A percentile compares a stretch with the other conserved stretches of the same genome.
These are phyloP conservation scores for Colletotrichum sp. DNA, from an alignment of 2,329 filamentous ascomycete species.

Conservation along the genomic window DNA sequence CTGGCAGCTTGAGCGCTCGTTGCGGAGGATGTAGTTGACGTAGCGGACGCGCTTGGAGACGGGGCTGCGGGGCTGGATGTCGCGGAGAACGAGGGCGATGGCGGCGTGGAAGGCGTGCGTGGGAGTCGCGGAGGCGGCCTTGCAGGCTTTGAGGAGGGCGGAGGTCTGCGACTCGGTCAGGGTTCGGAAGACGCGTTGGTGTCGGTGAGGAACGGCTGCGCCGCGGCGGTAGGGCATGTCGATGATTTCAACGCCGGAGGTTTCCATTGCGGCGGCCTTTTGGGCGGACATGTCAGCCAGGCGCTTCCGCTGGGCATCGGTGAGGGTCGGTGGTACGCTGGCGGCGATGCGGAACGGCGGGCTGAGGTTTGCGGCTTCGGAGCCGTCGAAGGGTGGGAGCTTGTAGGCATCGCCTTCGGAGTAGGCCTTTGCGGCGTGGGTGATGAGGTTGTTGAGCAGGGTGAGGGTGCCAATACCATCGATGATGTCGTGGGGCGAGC, in stretches of 20 bases:
- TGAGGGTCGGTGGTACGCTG: slow-evolving; percentile 18
- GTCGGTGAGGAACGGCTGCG: slow-evolving; percentile 18
- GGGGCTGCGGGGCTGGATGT: slow-evolving; percentile 20
- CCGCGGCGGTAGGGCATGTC: slow-evolving; percentile 26
- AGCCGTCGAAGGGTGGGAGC: slow-evolving; percentile 23
- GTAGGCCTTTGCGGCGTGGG: slow-evolving; percentile 27
- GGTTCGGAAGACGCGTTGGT: slow-evolving; percentile 28
- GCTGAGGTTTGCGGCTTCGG: slow-evolving; percentile 25
- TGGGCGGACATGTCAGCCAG: slow-evolving; percentile 13
- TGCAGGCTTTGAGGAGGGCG: slow-evolving; percentile 23
- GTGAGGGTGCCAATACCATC: slow-evolving; percentile 43
- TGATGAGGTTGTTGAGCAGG: slow-evolving; percentile 34
- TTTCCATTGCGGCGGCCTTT: neutral
- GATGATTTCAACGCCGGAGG: neutral
- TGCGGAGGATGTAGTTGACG: slow-evolving; percentile 35
- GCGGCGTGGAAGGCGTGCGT: slow-evolving; percentile 38
- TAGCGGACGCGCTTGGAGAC: slow-evolving; percentile 25
- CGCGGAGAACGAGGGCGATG: slow-evolving; percentile 30
- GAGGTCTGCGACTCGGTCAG: slow-evolving; percentile 22
- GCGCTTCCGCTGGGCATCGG: slow-evolving; percentile 15
- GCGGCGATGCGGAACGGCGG: slow-evolving; percentile 31
- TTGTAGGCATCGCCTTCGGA: slow-evolving; percentile 3
- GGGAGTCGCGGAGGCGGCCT: slow-evolving; percentile 24
- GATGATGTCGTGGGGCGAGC: slow-evolving; percentile 43
- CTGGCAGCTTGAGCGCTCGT: slow-evolving; percentile 30